Evolutionary conservation across 768 basidiomycete species (phyloP), one percentile per base, ranked within the genome.

Genomic region (Pisolithus albus): DNA sequence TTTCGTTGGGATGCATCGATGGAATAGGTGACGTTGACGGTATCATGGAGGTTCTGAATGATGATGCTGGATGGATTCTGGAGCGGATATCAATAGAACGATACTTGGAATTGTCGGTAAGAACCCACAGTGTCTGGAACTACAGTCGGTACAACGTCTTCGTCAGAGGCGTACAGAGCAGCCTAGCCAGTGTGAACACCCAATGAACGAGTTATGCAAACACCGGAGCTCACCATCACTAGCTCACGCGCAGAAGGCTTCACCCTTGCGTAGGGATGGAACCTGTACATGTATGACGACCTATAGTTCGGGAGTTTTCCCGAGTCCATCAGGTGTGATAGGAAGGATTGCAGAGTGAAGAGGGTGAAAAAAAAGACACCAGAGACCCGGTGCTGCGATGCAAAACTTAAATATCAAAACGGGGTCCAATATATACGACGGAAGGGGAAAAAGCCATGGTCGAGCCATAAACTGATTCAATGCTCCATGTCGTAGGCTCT

Each of bases 241-340:
- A 40, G 46, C 30, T 56, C 56, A 15, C 47, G 56, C 5, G 46
- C 40, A 34, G 49, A 47, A 3, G 24, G 53, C 19, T 39, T 40
- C 3, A 51, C 49, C 10, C 56, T 53, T 11, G 56, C 42, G 34
- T 56, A 54, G 10, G 56, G 56, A 23, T 56, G 53, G 41, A 45
- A 56, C 9, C 56, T 42, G 9, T 51, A 41, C 30, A 56, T 36
- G 23, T 56, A 37, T 5, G 53, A 56, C 0, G 46, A 45, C 9
- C 50, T 45, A 32, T 56, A 55, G 30, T 26, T 48, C 3, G 53
- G 56, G 7, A 56, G 44, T 4, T 45, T 52, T 28, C 45, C 24
- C n/a, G 41, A 24, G 21, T 44, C 39, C 18, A 16, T 55, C n/a
- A 30, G 21, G 19, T 19, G 13, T 11, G 11, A 19, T 9, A 28